These are phyloP conservation scores for Colletotrichum australisinense DNA, from an alignment of 2,329 filamentous ascomycete species.

Conservation along the genomic window DNA sequence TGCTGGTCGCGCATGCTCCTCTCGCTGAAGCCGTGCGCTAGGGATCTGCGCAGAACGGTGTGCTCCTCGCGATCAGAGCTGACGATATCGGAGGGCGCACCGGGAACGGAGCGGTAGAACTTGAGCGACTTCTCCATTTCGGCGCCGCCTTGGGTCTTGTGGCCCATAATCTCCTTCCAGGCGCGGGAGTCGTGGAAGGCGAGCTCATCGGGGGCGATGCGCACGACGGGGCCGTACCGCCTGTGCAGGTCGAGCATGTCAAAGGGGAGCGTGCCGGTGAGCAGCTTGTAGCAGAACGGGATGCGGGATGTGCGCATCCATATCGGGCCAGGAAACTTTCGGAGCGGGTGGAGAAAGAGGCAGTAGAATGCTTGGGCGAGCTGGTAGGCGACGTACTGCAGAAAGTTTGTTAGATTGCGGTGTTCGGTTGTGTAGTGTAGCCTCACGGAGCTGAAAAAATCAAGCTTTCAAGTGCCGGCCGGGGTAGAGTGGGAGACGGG, in stretches of 20 bases:
- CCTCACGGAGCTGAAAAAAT: no score
- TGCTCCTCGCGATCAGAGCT: conserved; percentile 27
- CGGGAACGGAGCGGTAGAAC: conserved; percentile 26
- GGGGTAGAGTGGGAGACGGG: neutral
- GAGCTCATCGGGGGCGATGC: conserved; percentile 58
- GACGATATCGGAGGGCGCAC: conserved; percentile 34
- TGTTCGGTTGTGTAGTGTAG: neutral
- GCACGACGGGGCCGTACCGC: conserved; percentile 57
- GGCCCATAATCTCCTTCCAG: conserved; percentile 55
- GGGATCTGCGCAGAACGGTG: conserved; percentile 25
- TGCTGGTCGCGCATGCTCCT: conserved; percentile 41
- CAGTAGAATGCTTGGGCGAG: conserved; percentile 38
- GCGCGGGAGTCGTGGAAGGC: conserved; percentile 51
- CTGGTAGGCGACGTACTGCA: conserved; percentile 10
- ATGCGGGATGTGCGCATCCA: conserved; percentile 27
- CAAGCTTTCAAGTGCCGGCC: neutral
- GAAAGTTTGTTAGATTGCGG: conserved; percentile 5
- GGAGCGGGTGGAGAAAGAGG: conserved; percentile 45
- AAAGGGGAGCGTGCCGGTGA: conserved; percentile 41
- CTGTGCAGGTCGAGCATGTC: conserved; percentile 48
- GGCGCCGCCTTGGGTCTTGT: conserved; percentile 33
- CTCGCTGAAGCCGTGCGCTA: conserved; percentile 41
- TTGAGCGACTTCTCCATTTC: conserved; percentile 32
- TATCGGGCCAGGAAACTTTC: conserved; percentile 43
- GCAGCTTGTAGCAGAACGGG: conserved; percentile 19